These are phyloP conservation scores for Beauveria asiatica DNA, from an alignment of 2,329 filamentous ascomycete genomes.

Conservation along the genomic window DNA sequence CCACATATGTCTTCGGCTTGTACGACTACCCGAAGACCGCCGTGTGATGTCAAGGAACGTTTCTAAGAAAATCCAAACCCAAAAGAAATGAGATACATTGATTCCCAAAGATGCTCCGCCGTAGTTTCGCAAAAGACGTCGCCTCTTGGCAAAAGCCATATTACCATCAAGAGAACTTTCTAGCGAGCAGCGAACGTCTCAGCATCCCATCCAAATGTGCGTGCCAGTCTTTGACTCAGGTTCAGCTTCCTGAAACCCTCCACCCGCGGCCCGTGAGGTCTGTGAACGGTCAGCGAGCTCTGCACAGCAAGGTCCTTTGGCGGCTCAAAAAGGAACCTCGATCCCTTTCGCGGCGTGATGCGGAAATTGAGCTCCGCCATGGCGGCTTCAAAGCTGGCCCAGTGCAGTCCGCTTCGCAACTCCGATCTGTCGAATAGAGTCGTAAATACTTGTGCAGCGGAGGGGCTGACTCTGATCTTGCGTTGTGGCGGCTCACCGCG, in stretches of 20 bases:
- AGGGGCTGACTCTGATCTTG: neutral
- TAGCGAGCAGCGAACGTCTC: neutral
- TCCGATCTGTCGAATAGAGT: neutral
- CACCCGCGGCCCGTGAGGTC: neutral
- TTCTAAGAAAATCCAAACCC: too few species aligned
- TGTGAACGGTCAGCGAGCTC: neutral
- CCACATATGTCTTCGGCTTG: too few species aligned
- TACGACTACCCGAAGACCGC: too few species aligned
- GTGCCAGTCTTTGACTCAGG: neutral
- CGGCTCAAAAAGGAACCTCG: neutral
- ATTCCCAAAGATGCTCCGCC: too few species aligned
- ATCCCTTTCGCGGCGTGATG: neutral
- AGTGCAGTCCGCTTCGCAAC: neutral
- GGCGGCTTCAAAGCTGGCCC: neutral
- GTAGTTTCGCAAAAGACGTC: too few species aligned
- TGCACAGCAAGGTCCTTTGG: neutral
- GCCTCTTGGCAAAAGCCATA: too few species aligned
- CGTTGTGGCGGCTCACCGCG: too few species aligned
- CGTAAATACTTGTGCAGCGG: neutral
- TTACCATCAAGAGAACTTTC: neutral
- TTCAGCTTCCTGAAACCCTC: neutral
- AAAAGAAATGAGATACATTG: too few species aligned
- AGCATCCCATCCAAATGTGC: neutral
- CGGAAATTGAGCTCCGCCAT: neutral
- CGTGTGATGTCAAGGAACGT: too few species aligned